These are phyloP conservation scores for Theobroma cacao DNA, from an alignment of 345 rosid species.

Conservation along the genomic window DNA sequence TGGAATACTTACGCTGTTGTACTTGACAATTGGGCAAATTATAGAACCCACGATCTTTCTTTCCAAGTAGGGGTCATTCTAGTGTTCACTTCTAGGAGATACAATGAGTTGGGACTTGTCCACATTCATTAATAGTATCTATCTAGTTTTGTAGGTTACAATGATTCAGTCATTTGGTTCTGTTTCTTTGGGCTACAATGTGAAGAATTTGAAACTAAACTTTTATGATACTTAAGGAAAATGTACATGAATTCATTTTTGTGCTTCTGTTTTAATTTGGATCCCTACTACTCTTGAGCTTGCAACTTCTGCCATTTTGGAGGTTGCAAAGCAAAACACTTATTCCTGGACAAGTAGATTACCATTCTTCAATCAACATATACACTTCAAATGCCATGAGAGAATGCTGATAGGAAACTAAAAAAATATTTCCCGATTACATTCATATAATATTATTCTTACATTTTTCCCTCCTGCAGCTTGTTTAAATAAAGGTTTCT, in stretches of 20 bases:
- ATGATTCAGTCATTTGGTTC: background rate
- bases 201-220: background rate
- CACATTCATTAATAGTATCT: background rate
- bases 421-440: background rate
- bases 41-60: background rate
- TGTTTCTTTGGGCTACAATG: background rate
- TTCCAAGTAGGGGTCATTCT: background rate
- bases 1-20: background rate
- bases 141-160: background rate
- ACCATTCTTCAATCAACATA: background rate
- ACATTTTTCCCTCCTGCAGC: background rate
- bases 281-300: background rate
- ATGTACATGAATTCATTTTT: background rate
- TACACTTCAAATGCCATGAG: background rate
- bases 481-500: background rate
- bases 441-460: background rate
- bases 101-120: background rate
- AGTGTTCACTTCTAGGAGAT: background rate
- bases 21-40: background rate
- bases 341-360: background rate
- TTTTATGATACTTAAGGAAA: background rate
- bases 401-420: background rate
- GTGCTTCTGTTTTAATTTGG: background rate
- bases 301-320: background rate
- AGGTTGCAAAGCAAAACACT: background rate